phyloP scores from a whole-genome alignment of 2,329 filamentous ascomycete genomes.

The Phoma sp. region DNA sequence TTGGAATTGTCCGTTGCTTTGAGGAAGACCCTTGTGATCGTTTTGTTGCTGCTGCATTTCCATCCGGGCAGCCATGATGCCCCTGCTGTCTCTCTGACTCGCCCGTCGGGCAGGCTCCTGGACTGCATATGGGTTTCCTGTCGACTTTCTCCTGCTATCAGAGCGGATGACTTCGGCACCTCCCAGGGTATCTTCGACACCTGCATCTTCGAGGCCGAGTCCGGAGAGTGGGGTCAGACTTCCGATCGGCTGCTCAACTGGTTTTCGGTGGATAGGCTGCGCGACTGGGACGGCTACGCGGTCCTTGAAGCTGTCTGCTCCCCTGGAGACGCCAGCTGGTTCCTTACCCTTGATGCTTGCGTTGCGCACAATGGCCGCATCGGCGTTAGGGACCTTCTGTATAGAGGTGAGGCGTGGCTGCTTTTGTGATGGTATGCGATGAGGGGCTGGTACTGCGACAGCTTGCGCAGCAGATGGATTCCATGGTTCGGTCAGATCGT shows the following conservation, averaged over 20 bases:
- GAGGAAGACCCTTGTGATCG: slow-evolving; percentile 42
- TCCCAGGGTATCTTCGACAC: slow-evolving; percentile 36
- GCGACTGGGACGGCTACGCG: slow-evolving; percentile 25
- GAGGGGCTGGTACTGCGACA: slow-evolving; percentile 25
- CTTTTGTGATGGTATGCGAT: slow-evolving; percentile 30
- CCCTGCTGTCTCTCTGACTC: slow-evolving; percentile 40
- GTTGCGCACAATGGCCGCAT: slow-evolving; percentile 27
- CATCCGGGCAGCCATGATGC: slow-evolving; percentile 44
- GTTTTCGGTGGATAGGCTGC: slow-evolving; percentile 33
- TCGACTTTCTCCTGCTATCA: slow-evolving; percentile 39
- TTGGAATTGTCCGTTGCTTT: slow-evolving; percentile 45
- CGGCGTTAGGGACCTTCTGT: slow-evolving; percentile 24
- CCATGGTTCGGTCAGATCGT: slow-evolving; percentile 46
- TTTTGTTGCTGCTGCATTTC: slow-evolving; percentile 49
- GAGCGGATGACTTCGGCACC: slow-evolving; percentile 41
- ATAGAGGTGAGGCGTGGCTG: slow-evolving; percentile 26
- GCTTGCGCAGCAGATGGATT: slow-evolving; percentile 35
- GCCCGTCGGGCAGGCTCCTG: slow-evolving; percentile 25
- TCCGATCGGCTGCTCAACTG: slow-evolving; percentile 18
- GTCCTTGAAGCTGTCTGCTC: slow-evolving; percentile 41
- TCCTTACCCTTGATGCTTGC: slow-evolving; percentile 43
- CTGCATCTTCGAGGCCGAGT: slow-evolving; percentile 44
- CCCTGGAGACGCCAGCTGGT: slow-evolving; percentile 33
- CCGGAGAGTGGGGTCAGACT: slow-evolving; percentile 30
- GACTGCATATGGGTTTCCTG: slow-evolving; percentile 28